phyloP scores from a whole-genome alignment of 2,329 filamentous ascomycete species.

The Botrytis pseudocinerea region DNA sequence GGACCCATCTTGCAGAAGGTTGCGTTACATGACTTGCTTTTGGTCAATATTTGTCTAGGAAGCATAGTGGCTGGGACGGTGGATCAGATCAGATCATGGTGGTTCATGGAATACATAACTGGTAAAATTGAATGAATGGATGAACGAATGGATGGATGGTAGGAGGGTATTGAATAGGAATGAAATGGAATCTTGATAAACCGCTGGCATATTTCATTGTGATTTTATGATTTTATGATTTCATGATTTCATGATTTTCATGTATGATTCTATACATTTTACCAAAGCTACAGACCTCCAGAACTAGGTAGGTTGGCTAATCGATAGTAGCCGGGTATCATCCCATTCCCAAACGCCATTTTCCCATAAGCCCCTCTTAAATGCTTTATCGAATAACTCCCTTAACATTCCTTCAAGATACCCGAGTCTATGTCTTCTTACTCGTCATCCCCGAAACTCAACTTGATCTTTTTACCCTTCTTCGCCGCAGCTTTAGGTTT shows the following conservation, averaged over 20 bases:
- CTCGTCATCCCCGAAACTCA: slow-evolving; percentile 66
- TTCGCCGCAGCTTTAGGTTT: slow-evolving; percentile 40
- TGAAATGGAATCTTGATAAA: background rate
- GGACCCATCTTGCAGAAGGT: background rate
- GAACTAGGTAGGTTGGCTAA: background rate
- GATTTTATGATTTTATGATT: background rate
- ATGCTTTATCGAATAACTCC: background rate
- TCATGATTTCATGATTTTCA: background rate
- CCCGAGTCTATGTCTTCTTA: slow-evolving; percentile 25
- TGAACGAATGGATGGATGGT: background rate
- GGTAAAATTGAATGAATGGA: slow-evolving; percentile 11
- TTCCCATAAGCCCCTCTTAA: background rate
- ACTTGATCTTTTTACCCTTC: slow-evolving; percentile 59
- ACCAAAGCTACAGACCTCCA: background rate
- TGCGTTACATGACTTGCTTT: background rate
- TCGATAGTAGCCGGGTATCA: slow-evolving; percentile 12
- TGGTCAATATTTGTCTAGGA: background rate
- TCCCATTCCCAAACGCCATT: slow-evolving; percentile 2
- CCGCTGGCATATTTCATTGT: background rate
- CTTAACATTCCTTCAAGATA: background rate
- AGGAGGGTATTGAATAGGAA: background rate
- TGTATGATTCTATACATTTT: background rate
- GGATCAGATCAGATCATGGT: slow-evolving; percentile 6
- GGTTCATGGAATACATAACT: background rate
- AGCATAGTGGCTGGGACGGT: background rate